Evolutionary conservation across 148 eudicot species (phyloP).

Genomic region (Heliamphora exappendiculata): DNA sequence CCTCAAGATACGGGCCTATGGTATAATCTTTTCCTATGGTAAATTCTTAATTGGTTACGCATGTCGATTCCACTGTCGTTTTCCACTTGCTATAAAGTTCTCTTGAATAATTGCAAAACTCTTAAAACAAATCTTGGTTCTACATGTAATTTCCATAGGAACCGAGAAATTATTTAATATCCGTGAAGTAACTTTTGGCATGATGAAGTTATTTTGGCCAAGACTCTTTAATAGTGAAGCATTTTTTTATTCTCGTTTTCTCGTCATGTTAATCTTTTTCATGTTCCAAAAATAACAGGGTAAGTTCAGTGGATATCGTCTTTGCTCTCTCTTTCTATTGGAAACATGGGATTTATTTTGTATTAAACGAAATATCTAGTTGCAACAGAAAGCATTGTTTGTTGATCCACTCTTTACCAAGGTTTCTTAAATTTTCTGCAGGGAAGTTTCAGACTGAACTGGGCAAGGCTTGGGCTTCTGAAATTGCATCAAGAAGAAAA

Average conservation of each 20-base stretch:
- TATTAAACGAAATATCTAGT: neutral
- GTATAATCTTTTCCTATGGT: neutral
- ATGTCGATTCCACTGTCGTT: neutral
- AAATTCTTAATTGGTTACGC: neutral
- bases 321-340: neutral
- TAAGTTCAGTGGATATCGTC: neutral
- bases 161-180: no score
- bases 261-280: neutral
- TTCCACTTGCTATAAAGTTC: neutral
- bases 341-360: neutral
- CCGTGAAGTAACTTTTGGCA: neutral
- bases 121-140: neutral
- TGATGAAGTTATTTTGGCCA: no score
- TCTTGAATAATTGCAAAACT: neutral
- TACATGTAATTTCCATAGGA: neutral
- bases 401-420: neutral
- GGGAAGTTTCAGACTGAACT: constrained; percentile 86
- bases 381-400: neutral
- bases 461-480: constrained; percentile 88
- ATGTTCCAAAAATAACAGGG: neutral
- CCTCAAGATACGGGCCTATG: no score
- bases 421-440: constrained; percentile 19
- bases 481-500: constrained; percentile 61
- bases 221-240: neutral
- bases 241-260: neutral